Base-by-base conservation (phyloP, 2,329 filamentous ascomycete genomes). In the Aspergillus glaucus region DNA sequence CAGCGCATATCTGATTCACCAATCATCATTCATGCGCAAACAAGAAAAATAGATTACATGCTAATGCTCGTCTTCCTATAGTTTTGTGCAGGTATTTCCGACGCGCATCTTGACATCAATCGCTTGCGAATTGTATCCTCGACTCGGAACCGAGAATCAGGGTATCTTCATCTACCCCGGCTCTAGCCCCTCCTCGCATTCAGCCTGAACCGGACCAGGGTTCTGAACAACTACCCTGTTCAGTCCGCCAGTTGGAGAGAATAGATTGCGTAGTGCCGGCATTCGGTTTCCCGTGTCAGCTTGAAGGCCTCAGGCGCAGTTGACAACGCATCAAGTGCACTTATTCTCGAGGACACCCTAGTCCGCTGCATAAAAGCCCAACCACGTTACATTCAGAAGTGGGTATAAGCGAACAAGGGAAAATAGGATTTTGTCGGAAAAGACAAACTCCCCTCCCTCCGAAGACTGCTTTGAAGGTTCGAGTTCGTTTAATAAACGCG, bases 291-390 rank as follows among this genome's bases (percentile, higher is more conserved):
- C n/a, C 17, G 34, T 15, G 55, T 56, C 62, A 56, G 56, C 57
- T 62, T 59, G 53, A 56, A 58, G 56, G 54, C 43, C 32, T 42
- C 51, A 54, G 55, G 54, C 59, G 55, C 52, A 51, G 56, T 53
- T 69, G 70, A 70, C 70, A 72, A 70, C 70, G 62, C 70, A 73
- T 72, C 68, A 64, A 61, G 58, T 60, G 52, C 58, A 52, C 56
- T 56, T 54, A 58, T 58, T 56, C 56, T 63, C 62, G 63, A 61
- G 55, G 59, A 60, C 59, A 65, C 59, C 66, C 63, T 60, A 57
- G 56, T 61, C 58, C 58, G 56, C 67, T 73, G 70, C 70, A 71
- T 66, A 65, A 66, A 61, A 68, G 69, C 70, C 70, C 69, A 71
- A 73, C 69, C 66, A 68, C 65, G 64, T 68, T 66, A 66, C 64